phyloP scores from a whole-genome alignment of 1,284 basidiomycete genomes.

The Boletus putidus region DNA sequence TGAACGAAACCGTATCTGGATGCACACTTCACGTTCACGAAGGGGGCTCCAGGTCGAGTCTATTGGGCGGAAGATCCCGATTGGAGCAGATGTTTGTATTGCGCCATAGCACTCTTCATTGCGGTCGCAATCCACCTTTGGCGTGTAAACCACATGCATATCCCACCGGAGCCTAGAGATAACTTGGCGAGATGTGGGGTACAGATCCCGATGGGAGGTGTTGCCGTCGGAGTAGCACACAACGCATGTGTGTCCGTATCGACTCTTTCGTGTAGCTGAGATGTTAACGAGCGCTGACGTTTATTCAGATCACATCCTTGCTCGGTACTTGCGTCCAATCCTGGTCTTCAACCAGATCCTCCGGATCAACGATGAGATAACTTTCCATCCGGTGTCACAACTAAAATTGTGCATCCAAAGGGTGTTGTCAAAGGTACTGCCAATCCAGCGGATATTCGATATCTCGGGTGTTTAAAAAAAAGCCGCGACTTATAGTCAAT shows the following conservation, averaged over 20 bases:
- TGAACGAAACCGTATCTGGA: conserved; percentile 16
- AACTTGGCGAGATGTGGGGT: conserved; percentile 29
- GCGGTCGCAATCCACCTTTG: conserved; percentile 11
- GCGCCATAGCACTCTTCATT: conserved; percentile 21
- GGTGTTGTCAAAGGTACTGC: not conserved
- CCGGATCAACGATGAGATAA: conserved; percentile 14
- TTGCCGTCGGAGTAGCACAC: conserved; percentile 2
- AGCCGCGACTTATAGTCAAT: not conserved
- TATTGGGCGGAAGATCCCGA: conserved; percentile 23
- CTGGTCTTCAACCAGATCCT: not conserved
- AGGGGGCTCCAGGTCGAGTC: not conserved
- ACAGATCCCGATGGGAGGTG: conserved; percentile 19
- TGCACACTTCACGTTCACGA: conserved; percentile 7
- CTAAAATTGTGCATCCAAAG: conserved; percentile 28
- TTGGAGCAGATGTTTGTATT: conserved; percentile 3
- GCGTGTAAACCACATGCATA: conserved; percentile 15
- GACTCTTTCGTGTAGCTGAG: conserved; percentile 10
- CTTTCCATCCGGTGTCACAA: conserved; percentile 20
- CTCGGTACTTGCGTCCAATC: conserved; percentile 12
- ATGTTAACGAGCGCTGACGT: conserved; percentile 5
- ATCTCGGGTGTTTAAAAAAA: not conserved
- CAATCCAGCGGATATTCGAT: not conserved
- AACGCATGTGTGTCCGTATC: conserved; percentile 8
- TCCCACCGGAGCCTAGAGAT: conserved; percentile 3
- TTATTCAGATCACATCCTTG: conserved; percentile 18